Evolutionary conservation across 2,329 filamentous ascomycete species (phyloP).

Genomic region (Fusarium newnesense): DNA sequence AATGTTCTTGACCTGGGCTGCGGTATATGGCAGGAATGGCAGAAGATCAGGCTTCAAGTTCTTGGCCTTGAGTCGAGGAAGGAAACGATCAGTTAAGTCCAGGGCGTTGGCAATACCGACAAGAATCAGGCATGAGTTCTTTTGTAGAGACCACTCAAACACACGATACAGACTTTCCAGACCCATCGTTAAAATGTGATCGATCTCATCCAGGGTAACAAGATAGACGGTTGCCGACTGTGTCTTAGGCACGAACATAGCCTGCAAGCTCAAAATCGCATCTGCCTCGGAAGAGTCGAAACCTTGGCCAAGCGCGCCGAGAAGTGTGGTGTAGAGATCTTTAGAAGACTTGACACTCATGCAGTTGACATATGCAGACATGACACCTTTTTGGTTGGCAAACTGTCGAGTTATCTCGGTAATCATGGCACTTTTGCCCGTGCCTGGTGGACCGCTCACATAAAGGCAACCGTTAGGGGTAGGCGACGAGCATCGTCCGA

Average conservation of each 20-base stretch:
- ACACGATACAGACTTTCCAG: constrained; percentile 89
- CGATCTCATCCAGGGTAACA: constrained; percentile 94
- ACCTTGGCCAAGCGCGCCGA: constrained; percentile 73
- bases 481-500: constrained; percentile 70
- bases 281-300: constrained; percentile 71
- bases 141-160: constrained; percentile 95
- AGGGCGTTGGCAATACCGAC: constrained; percentile 96
- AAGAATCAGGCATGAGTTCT: constrained; percentile 80
- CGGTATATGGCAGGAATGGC: constrained; percentile 92
- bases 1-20: constrained; percentile 85
- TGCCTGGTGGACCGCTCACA: constrained; percentile 94
- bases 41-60: constrained; percentile 91
- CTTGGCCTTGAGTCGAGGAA: constrained; percentile 91
- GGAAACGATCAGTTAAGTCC: constrained; percentile 92
- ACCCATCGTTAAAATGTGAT: constrained; percentile 90
- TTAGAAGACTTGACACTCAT: constrained; percentile 93
- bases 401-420: constrained; percentile 77
- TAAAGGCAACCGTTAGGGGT: constrained; percentile 85
- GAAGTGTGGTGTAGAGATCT: constrained; percentile 83
- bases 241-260: constrained; percentile 74
- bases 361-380: constrained; percentile 89
- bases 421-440: constrained; percentile 95
- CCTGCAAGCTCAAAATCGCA: constrained; percentile 74
- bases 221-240: constrained; percentile 71
- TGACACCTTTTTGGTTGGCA: constrained; percentile 63